Evolutionary conservation across 1,139 yeast genomes (phyloP).

Genomic region (Taphrina betulina): DNA sequence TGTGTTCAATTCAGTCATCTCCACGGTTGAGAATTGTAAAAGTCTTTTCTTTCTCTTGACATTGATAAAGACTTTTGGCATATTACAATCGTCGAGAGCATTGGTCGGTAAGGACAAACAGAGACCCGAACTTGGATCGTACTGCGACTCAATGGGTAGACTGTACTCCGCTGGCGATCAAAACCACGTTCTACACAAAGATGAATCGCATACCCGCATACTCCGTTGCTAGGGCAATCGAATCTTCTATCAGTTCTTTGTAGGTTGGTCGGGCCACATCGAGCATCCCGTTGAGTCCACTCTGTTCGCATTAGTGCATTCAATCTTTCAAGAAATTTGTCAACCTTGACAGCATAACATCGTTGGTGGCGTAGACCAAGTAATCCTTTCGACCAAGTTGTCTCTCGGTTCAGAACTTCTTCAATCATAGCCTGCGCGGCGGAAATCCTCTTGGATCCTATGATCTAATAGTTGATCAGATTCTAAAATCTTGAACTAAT

Average conservation of each 20-base stretch:
- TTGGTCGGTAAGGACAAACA: conserved; percentile 42
- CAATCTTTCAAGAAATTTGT: background rate
- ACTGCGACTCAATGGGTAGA: conserved; percentile 43
- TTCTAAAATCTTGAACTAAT: no score
- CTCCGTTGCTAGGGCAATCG: conserved; percentile 39
- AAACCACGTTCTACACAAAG: background rate
- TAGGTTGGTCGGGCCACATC: conserved; percentile 51
- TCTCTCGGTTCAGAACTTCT: conserved; percentile 46
- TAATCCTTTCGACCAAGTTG: conserved; percentile 48
- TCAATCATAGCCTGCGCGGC: conserved; percentile 36
- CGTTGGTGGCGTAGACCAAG: conserved; percentile 50
- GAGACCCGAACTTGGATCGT: conserved; percentile 47
- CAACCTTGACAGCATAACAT: conserved; percentile 47
- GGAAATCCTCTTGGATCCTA: no score
- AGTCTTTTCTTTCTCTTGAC: conserved; percentile 41
- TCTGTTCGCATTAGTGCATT: background rate
- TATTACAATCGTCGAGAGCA: background rate
- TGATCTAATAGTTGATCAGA: no score
- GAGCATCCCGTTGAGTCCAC: conserved; percentile 50
- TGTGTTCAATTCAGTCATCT: conserved; percentile 48
- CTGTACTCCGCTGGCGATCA: conserved; percentile 38
- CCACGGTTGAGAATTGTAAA: conserved; percentile 50
- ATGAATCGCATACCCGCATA: conserved; percentile 7
- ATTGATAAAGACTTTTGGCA: conserved; percentile 48
- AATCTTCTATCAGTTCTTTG: conserved; percentile 47